Conservation (phyloP, 305 asterid genomes). For the Ilex paraguariensis region DNA sequence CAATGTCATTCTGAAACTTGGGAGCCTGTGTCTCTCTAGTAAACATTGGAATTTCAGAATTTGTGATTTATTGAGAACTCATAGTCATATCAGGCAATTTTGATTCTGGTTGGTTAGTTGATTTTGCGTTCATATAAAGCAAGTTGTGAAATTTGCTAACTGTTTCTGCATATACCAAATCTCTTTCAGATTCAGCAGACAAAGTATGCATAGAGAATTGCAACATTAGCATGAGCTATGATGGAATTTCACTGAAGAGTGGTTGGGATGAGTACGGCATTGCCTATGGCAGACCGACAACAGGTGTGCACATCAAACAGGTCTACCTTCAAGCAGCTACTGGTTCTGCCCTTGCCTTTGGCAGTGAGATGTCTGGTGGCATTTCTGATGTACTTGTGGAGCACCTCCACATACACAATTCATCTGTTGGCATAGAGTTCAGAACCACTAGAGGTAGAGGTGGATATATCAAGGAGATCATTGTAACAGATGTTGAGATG, state of each 20-base stretch:
- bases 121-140: too few species aligned
- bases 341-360: not conserved
- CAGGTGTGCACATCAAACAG: not conserved
- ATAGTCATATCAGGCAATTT: too few species aligned
- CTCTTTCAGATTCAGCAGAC: not conserved
- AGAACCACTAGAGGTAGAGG: not conserved
- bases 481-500: not conserved
- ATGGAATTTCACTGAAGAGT: not conserved
- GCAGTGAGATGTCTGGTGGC: slow-evolving; percentile 2
- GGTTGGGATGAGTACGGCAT: slow-evolving; percentile 2
- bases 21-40: too few species aligned
- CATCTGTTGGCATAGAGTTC: not conserved
- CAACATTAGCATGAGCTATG: slow-evolving; percentile 1
- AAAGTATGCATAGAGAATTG: not conserved
- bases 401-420: not conserved
- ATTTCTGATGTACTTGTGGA: not conserved
- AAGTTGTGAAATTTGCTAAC: not conserved
- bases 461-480: not conserved
- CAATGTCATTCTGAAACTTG: too few species aligned
- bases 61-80: too few species aligned
- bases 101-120: too few species aligned
- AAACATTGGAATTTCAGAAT: too few species aligned
- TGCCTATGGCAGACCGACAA: not conserved
- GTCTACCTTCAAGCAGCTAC: not conserved
- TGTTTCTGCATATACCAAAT: not conserved